Evolutionary conservation across 140 eudicot species (phyloP), one percentile per base, ranked within the genome.

Genomic region (Ambrosia hybrid): DNA sequence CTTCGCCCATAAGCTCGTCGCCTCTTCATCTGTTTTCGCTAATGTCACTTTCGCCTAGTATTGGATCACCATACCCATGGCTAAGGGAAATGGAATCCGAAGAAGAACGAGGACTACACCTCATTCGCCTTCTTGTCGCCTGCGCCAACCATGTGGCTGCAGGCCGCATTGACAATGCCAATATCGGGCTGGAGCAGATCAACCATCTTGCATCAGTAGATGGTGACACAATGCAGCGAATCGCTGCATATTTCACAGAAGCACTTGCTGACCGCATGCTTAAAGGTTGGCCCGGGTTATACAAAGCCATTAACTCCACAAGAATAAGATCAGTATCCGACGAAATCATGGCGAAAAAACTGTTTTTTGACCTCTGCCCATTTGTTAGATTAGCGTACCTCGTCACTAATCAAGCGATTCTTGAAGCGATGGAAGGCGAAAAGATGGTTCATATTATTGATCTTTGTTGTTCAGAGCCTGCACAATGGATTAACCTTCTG

Each of bases 1-100:
- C 96, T 0, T 87, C 91, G 17, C 77, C 96, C 3, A 75, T 83
- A 59, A 81, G 78, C 3, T 85, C 95, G 6, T 89, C 96, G 0
- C 91, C 96, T 3, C 87, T 89, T 17, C 89, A 87, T 26, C 53
- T 79, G 36, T 82, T 86, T 51, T 80, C 96, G 45, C 26, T 78
- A 34, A 82, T 85, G 96, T 82, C 97, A 0, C 85, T 86, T 43
- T 88, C 96, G 33, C 94, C 97, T 1, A 78, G 89, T 37, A 34
- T 88, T n/a, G 96, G 91, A n/a, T 86, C 97, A 41, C 96, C 91
- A 4, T 83, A 81, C 66, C 89, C 96, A 46, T 86, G 91, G 91
- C 82, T 85, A 36, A 62, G 83, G 49, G 96, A 89, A 38, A 61
- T 89, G 81, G 89, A 74, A 72, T 79, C 96, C 5, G 97, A 91